These are phyloP conservation scores for Thuidium tamariscinum DNA, from an alignment of 225 moss, liverwort and hornwort genomes.

Conservation along the genomic window DNA sequence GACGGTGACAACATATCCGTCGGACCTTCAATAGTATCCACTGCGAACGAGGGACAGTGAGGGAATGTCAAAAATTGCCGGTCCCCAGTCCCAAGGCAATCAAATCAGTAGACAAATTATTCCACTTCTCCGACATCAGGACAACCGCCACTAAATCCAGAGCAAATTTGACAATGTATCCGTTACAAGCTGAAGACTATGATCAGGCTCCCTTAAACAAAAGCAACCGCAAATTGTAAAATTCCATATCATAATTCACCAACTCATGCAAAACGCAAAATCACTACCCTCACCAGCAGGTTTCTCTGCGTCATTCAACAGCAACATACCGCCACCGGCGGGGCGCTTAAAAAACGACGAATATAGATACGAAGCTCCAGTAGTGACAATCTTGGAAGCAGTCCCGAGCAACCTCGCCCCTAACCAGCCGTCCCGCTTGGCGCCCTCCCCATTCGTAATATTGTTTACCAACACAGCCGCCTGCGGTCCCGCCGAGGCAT, in stretches of 20 bases:
- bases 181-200: not conserved
- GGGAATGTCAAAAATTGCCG: not conserved
- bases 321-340: slow-evolving; percentile 41
- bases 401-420: slow-evolving; percentile 68
- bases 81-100: not conserved
- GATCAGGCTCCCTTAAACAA: not conserved
- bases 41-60: slow-evolving; percentile 18
- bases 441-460: slow-evolving; percentile 14
- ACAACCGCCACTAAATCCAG: not conserved
- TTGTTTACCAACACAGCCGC: slow-evolving; percentile 45
- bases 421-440: slow-evolving; percentile 30
- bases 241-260: slow-evolving; percentile 4
- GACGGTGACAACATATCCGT: slow-evolving; percentile 55
- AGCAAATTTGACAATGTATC: not conserved
- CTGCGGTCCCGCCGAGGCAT: slow-evolving; percentile 81
- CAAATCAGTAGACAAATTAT: not conserved
- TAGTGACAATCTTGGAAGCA: slow-evolving; percentile 73
- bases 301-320: slow-evolving; percentile 36
- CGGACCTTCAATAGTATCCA: slow-evolving; percentile 33
- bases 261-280: not conserved
- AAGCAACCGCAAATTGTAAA: not conserved
- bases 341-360: slow-evolving; percentile 80
- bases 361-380: slow-evolving; percentile 65
- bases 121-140: not conserved
- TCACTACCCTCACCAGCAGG: slow-evolving; percentile 21